These are phyloP conservation scores for Alternaria consortialis DNA, from an alignment of 2,329 filamentous ascomycete species.

Conservation along the genomic window DNA sequence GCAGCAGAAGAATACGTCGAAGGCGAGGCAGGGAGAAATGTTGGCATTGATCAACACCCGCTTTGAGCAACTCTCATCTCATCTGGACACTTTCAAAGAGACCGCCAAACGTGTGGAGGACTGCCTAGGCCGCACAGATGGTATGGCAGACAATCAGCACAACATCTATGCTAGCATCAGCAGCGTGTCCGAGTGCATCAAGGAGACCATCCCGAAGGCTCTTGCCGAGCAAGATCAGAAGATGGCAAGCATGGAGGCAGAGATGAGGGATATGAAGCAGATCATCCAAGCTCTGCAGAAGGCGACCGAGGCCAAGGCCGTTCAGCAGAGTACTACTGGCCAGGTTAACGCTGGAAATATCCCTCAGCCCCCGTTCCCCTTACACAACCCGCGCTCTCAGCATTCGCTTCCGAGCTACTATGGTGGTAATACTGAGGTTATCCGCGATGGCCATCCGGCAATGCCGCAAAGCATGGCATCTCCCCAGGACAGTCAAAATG, in stretches of 20 bases:
- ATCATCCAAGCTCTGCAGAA: conserved; percentile 36
- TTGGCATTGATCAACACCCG: conserved; percentile 29
- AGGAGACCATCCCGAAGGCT: conserved; percentile 34
- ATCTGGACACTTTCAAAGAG: conserved; percentile 35
- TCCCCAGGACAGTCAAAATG: conserved; percentile 25
- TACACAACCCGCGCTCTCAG: conserved; percentile 36
- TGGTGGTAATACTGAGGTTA: conserved; percentile 19
- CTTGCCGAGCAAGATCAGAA: conserved; percentile 39
- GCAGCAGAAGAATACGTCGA: conserved; percentile 17
- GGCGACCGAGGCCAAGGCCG: conserved; percentile 14
- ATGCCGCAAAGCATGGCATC: conserved; percentile 9
- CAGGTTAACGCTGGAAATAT: conserved; percentile 11
- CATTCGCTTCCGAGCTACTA: conserved; percentile 32
- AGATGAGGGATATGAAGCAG: conserved; percentile 40
- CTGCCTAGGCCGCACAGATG: conserved; percentile 13
- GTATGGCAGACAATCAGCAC: conserved; percentile 13
- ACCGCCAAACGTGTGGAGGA: conserved; percentile 30
- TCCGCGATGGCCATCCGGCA: neutral
- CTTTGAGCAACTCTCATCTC: conserved; percentile 37
- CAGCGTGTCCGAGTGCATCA: conserved; percentile 37
- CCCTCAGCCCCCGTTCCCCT: conserved; percentile 5
- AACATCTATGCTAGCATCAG: conserved; percentile 38
- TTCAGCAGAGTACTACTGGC: conserved; percentile 7
- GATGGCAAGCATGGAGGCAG: conserved; percentile 30
- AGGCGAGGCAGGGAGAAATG: conserved; percentile 33